Evolutionary conservation across 768 basidiomycete genomes (phyloP).

Genomic region (Lactarius akahatsu): DNA sequence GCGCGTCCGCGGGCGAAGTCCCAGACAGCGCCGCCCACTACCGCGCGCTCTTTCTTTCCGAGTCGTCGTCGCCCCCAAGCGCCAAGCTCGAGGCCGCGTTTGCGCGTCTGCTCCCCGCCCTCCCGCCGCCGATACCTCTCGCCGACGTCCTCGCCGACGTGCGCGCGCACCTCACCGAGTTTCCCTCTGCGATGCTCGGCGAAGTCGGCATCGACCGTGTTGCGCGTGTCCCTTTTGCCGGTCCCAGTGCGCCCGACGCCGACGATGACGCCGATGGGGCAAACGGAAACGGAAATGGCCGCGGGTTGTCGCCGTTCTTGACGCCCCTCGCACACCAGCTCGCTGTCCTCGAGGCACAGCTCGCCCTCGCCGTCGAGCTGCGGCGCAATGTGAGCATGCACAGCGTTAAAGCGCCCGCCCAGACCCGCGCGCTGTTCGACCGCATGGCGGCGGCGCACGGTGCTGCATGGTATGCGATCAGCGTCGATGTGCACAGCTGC

Average conservation of each 20-base stretch:
- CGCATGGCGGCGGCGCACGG: conserved; percentile 59
- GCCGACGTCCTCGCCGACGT: conserved; percentile 58
- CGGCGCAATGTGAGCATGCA: conserved; percentile 82
- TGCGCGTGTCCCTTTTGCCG: conserved; percentile 65
- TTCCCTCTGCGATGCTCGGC: conserved; percentile 79
- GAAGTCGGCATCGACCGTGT: conserved; percentile 90
- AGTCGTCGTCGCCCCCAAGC: conserved; percentile 28
- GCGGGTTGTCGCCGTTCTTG: conserved; percentile 70
- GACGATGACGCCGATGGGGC: no score
- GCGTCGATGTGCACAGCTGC: conserved; percentile 88
- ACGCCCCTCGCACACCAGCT: conserved; percentile 82
- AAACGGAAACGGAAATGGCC: conserved; percentile 35
- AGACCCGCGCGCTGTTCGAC: conserved; percentile 63
- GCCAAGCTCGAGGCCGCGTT: conserved; percentile 44
- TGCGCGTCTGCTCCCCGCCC: conserved; percentile 52
- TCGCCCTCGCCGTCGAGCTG: conserved; percentile 81
- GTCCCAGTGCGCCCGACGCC: conserved; percentile 27
- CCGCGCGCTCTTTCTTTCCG: conserved; percentile 57
- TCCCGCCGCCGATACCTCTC: conserved; percentile 74
- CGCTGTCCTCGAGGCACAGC: conserved; percentile 74
- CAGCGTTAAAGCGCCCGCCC: conserved; percentile 74
- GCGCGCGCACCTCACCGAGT: conserved; percentile 54
- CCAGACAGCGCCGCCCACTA: conserved; percentile 65
- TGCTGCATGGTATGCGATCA: conserved; percentile 60
- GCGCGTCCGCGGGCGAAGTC: conserved; percentile 35